Base-by-base conservation (phyloP, 768 basidiomycete species). In the Macrolepiota albuminosa region DNA sequence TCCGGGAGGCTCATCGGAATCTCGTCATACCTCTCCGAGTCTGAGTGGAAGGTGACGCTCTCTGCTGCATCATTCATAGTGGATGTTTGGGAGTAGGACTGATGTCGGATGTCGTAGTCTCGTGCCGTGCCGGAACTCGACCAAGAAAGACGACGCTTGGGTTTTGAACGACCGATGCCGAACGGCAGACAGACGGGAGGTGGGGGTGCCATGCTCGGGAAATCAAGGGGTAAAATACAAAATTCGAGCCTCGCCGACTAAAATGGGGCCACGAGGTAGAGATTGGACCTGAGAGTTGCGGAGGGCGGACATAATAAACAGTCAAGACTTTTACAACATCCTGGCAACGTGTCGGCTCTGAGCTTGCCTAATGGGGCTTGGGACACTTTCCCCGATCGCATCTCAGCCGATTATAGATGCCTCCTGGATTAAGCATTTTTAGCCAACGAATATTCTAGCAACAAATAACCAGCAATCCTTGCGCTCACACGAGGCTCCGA, bases 101-200 rank as follows among this genome's bases (percentile, higher is more conserved):
- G 72, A 61, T 76, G 71, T 62, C 78, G 73, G 60, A 71, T 73
- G 58, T 78, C 66, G 50, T 73, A 67, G 51, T 68, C 72, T 55
- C 70, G 50, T 63, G 64, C 50, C 53, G 43, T 65, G 34, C 73
- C 74, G 10, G 78, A 71, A 53, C 72, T 78, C 1, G 81, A 79
- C 73, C 77, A 78, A 21, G 81, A 83, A 50, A 76, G 78, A 67
- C 72, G 79, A 34, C 74, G 74, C 62, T 72, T 78, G 64, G 71
- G 76, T 72, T 80, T 84, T 48, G 66, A 75, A 78, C 64, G 39
- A 63, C 75, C 78, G 58, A 71, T 49, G 54, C 59, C 67, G 70
- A 85, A 87, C 3, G 85, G 86, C 34, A 87, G 78, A 63, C 85
- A 87, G 60, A 85, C 77, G 37, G 83, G 84, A 13, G 81, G 82